Conservation (phyloP, 169 alveolate genomes). For the Plasmodium adleri region DNA sequence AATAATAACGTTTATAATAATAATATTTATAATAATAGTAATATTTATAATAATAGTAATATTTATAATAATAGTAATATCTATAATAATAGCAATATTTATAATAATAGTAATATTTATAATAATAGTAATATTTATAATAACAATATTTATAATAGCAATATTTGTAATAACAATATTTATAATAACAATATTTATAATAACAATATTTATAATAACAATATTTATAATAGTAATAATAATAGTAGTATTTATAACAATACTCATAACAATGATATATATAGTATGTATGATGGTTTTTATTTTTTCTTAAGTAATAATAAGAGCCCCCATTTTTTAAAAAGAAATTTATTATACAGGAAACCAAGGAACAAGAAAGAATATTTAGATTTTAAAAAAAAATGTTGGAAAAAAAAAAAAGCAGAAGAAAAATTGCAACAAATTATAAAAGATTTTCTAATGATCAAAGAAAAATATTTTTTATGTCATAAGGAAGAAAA, state of each 20-base stretch:
- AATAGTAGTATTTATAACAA: no score
- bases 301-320: background rate
- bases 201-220: no score
- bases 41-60: no score
- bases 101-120: no score
- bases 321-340: background rate
- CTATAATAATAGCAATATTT: no score
- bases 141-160: no score
- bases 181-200: background rate
- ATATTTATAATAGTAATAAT: no score
- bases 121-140: no score
- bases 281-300: background rate
- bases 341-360: background rate
- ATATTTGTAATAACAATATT: no score
- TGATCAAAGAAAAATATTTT: constrained; percentile 54
- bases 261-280: background rate
- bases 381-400: background rate
- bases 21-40: no score
- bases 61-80: no score
- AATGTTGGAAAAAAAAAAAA: constrained; percentile 1
- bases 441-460: constrained; percentile 39
- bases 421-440: constrained; percentile 12
- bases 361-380: constrained; percentile 6
- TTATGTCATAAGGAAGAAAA: constrained; percentile 68
- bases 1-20: no score